Base-by-base conservation (phyloP, 495 filamentous ascomycete genomes). In the Trichoderma virens region DNA sequence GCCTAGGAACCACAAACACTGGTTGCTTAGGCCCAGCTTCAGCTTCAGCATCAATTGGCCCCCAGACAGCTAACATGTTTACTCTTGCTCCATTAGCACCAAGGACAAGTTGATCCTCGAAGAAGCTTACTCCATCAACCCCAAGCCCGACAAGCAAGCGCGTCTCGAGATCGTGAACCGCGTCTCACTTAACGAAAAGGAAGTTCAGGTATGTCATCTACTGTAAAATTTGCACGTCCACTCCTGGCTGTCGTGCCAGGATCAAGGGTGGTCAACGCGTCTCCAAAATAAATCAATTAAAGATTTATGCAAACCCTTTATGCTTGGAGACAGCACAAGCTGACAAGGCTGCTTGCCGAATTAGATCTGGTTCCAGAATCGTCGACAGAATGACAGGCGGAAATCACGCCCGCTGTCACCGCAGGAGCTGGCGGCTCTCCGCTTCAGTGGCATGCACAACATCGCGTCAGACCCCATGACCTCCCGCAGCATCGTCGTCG, bases 341-440 rank as follows among this genome's bases (percentile, higher is more conserved):
- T 74, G 64, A 74, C 54, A 45, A 27, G 35, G 23, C 54, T 31
- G 34, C 18, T 9, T 16, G 30, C 43, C 62, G 31, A 51, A 34
- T 64, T 73, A 98, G 94, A 97, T 99, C 69, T 99, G 95, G 95
- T 99, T 99, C 76, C 95, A 98, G 72, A 99, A 99, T 70, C 87
- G 93, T 72, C 85, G 95, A 66, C 95, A 99, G 73, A 96, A 92
- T 76, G 88, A 92, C 70, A 86, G 95, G 63, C 85, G 95, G 64
- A 96, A 93, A 79, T 90, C 92, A 62, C 89, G 91, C 66, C 94
- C 94, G 30, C 80, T 97, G 23, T 83, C 91, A 32, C 87, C 90
- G 27, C 86, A 95, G 70, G 91, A 96, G 74, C 83, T 95, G 31
- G 79, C 85, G 14, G 83, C 81, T 31, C 82, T 87, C 25, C 77